These are phyloP conservation scores for Toxoplasma gondii DNA, from an alignment of 169 alveolate species.

Conservation along the genomic window DNA sequence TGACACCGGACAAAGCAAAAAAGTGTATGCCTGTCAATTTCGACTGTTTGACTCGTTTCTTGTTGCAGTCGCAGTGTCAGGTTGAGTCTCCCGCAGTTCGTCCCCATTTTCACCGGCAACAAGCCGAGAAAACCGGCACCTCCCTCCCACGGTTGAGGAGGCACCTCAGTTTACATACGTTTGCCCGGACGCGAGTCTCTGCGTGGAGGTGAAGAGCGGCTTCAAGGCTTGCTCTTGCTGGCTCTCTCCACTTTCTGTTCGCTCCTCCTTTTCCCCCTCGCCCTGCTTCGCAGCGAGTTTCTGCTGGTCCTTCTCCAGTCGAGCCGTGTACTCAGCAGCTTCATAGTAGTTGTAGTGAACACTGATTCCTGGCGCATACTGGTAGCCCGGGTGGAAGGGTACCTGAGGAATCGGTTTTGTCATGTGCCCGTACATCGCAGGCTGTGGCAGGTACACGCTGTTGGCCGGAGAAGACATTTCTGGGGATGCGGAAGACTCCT, in stretches of 20 bases:
- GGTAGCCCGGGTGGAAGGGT: conserved; percentile 42
- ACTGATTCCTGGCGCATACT: conserved; percentile 33
- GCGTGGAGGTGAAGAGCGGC: conserved; percentile 22
- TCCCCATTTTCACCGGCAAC: too few species aligned
- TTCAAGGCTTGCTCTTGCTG: not conserved
- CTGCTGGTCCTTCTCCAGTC: not conserved
- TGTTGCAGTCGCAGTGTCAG: too few species aligned
- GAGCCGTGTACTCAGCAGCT: conserved; percentile 13
- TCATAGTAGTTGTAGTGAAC: conserved; percentile 45
- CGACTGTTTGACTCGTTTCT: too few species aligned
- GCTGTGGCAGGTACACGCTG: conserved; percentile 45
- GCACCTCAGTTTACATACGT: not conserved
- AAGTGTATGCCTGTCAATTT: too few species aligned
- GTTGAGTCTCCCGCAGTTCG: too few species aligned
- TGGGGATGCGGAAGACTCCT: not conserved
- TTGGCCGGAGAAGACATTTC: not conserved
- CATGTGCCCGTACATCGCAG: not conserved
- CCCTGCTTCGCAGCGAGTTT: not conserved
- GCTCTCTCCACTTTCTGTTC: not conserved
- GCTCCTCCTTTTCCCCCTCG: not conserved
- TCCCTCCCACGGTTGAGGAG: too few species aligned
- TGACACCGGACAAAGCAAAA: too few species aligned
- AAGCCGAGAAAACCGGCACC: too few species aligned
- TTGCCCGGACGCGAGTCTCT: conserved; percentile 10
- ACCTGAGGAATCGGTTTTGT: conserved; percentile 10